Conservation (phyloP, 306 rosid genomes). For the Citrullus amarus region DNA sequence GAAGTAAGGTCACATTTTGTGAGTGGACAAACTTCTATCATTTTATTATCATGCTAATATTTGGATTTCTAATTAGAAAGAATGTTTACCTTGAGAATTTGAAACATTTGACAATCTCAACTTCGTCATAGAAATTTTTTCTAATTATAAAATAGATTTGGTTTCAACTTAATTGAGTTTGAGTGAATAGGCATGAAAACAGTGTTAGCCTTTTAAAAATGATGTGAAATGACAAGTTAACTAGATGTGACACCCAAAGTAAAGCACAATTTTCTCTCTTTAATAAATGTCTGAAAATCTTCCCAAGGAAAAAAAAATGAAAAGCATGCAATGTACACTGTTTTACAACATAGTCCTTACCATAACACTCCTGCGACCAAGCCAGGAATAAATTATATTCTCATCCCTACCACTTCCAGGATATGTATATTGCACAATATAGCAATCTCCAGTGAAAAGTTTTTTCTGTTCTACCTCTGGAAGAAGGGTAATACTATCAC, state of each 20-base stretch:
- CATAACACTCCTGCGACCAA: constrained; percentile 47
- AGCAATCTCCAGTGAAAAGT: constrained; percentile 81
- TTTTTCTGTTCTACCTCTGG: constrained; percentile 44
- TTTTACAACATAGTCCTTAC: constrained; percentile 27
- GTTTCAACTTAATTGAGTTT: not conserved
- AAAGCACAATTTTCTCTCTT: not conserved
- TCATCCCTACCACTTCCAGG: constrained; percentile 65
- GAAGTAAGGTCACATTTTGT: too few relatives aligned
- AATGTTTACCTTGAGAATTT: too few relatives aligned
- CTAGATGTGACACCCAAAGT: not conserved
- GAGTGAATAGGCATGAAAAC: not conserved
- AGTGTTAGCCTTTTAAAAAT: not conserved
- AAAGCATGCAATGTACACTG: not conserved
- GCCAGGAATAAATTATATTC: constrained; percentile 67
- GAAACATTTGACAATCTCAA: too few relatives aligned
- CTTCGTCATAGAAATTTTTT: too few relatives aligned
- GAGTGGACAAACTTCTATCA: too few relatives aligned
- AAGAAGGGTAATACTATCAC: constrained; percentile 45
- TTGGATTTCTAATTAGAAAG: too few relatives aligned
- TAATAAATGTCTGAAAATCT: not conserved
- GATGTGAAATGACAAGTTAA: not conserved
- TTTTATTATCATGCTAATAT: too few relatives aligned
- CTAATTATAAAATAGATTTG: not conserved
- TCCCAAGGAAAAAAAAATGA: not conserved
- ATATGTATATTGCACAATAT: constrained; percentile 59